A percentile compares a stretch with the other conserved stretches of the same genome.
Evolutionary conservation across 2,329 filamentous ascomycete genomes (phyloP).

Genomic region (Stagonosporopsis cucurbitacearum): DNA sequence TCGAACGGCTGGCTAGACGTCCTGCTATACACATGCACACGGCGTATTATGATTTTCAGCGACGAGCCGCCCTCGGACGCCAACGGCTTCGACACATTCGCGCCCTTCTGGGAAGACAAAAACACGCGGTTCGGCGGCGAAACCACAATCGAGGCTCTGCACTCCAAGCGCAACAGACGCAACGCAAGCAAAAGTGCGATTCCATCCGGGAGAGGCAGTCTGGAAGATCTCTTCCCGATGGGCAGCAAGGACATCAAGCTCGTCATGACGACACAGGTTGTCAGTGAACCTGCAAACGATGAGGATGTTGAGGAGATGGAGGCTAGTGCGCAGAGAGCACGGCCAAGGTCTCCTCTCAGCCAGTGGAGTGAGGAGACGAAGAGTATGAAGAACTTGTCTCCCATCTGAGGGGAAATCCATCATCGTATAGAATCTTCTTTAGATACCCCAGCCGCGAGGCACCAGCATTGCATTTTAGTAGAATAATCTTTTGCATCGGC

Average conservation of each 20-base stretch:
- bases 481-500: neutral
- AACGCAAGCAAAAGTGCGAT: constrained; percentile 29
- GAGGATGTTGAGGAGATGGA: constrained; percentile 46
- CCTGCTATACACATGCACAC: constrained; percentile 64
- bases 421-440: neutral
- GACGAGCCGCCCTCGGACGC: constrained; percentile 52
- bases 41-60: constrained; percentile 61
- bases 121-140: constrained; percentile 53
- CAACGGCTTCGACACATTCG: constrained; percentile 47
- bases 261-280: constrained; percentile 44
- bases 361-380: constrained; percentile 45
- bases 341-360: constrained; percentile 37
- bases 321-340: constrained; percentile 28
- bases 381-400: constrained; percentile 22
- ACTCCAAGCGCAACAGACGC: constrained; percentile 8
- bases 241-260: constrained; percentile 43
- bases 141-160: constrained; percentile 50
- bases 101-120: constrained; percentile 41
- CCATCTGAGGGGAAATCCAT: neutral
- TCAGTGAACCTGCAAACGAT: constrained; percentile 41
- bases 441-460: constrained; percentile 12
- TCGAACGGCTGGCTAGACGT: constrained; percentile 66
- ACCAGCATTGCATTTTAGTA: neutral
- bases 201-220: constrained; percentile 23
- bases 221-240: constrained; percentile 32